Percentiles rank a stretch among this genome's conserved stretches.
These are phyloP conservation scores for Lyophyllum semitale DNA, from an alignment of 768 basidiomycete genomes.

Conservation along the genomic window DNA sequence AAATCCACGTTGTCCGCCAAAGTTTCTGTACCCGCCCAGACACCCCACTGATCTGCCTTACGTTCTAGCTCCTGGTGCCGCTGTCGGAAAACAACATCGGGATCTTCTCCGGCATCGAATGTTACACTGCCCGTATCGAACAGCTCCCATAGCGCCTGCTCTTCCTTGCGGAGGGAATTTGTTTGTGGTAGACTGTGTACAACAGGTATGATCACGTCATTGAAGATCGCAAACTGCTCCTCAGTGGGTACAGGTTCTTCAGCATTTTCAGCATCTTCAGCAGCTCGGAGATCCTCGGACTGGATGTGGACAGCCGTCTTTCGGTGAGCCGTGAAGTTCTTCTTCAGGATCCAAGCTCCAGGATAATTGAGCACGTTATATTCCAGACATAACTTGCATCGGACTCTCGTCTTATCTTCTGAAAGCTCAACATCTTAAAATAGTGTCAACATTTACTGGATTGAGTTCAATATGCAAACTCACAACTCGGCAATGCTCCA, in stretches of 20 bases:
- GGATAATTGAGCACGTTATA: not conserved
- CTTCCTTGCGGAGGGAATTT: not conserved
- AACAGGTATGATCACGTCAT: not conserved
- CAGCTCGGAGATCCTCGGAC: not conserved
- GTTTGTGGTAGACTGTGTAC: not conserved
- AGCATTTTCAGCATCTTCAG: not conserved
- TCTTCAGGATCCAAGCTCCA: constrained; percentile 4
- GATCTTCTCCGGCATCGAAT: constrained; percentile 7
- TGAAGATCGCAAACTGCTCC: not conserved
- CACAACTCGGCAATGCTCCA: not conserved
- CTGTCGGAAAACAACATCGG: not conserved
- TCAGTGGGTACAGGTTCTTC: not conserved
- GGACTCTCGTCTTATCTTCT: not conserved
- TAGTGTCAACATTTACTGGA: not conserved
- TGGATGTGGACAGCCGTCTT: constrained; percentile 1
- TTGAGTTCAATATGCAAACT: not conserved
- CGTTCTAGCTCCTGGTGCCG: constrained; percentile 3
- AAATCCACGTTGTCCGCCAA: constrained; percentile 5
- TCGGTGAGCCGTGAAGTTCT: not conserved
- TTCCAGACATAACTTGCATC: constrained; percentile 4
- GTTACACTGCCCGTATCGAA: not conserved
- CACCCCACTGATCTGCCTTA: constrained; percentile 5
- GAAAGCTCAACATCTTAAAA: constrained; percentile 5
- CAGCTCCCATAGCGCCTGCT: constrained; percentile 7
- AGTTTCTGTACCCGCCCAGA: constrained; percentile 10